A percentile compares a stretch with the other conserved stretches of the same genome.
These are phyloP conservation scores for Aspergillus aculeatus DNA, from an alignment of 2,329 filamentous ascomycete species.

Conservation along the genomic window DNA sequence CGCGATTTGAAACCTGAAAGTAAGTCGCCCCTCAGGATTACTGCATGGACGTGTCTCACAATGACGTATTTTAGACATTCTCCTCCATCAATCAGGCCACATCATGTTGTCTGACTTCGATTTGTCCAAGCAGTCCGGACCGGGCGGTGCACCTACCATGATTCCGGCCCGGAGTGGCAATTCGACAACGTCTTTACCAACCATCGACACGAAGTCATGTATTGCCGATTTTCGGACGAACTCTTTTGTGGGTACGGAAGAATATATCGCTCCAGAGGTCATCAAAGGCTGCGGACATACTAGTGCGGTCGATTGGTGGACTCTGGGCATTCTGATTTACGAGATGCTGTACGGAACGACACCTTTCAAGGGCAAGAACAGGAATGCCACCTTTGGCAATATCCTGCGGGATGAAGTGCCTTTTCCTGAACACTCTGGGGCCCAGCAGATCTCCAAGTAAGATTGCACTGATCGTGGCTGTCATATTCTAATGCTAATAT, in stretches of 20 bases:
- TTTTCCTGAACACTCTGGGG: slow-evolving; percentile 84
- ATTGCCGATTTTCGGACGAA: slow-evolving; percentile 98
- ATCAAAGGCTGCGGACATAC: slow-evolving; percentile 99
- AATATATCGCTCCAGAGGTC: slow-evolving; percentile 97
- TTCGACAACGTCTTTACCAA: slow-evolving; percentile 80
- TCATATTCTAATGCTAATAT: slow-evolving; percentile 3
- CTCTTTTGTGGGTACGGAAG: slow-evolving; percentile 96
- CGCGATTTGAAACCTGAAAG: slow-evolving; percentile 95
- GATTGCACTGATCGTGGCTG: slow-evolving; percentile 37
- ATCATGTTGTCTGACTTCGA: slow-evolving; percentile 99
- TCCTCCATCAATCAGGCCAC: slow-evolving; percentile 97
- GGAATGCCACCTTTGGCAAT: slow-evolving; percentile 96
- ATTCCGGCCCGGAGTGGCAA: slow-evolving; percentile 88
- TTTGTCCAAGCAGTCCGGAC: slow-evolving; percentile 93
- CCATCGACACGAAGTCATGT: slow-evolving; percentile 98
- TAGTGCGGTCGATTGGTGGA: slow-evolving; percentile 99
- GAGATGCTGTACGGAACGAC: slow-evolving; percentile 99
- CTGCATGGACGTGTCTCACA: slow-evolving; percentile 21
- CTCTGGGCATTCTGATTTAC: slow-evolving; percentile 91
- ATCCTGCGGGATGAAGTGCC: slow-evolving; percentile 93
- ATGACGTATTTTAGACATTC: slow-evolving; percentile 69
- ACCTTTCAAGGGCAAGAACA: slow-evolving; percentile 98
- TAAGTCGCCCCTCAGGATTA: slow-evolving; percentile 50
- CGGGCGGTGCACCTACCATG: slow-evolving; percentile 95
- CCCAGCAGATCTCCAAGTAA: slow-evolving; percentile 88